Percentiles rank a stretch among this genome's conserved stretches.
These are phyloP conservation scores for Flaveria floridana DNA, from an alignment of 140 eudicot genomes.

Conservation along the genomic window DNA sequence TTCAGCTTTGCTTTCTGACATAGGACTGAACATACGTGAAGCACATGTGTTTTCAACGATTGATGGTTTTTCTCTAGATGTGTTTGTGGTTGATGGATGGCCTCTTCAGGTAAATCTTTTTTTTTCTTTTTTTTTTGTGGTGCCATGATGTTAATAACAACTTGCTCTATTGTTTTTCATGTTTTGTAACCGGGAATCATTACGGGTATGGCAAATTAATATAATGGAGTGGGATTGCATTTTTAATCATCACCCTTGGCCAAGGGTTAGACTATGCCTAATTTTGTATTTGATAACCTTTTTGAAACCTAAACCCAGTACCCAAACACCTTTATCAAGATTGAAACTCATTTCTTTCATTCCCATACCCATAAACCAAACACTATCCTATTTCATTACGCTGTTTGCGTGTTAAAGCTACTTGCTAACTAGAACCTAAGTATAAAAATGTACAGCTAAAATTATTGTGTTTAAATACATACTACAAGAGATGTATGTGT, in stretches of 20 bases:
- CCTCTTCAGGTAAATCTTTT: slow-evolving; percentile 68
- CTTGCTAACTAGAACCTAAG: not conserved
- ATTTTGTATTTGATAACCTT: not conserved
- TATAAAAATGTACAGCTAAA: not conserved
- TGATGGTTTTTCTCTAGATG: slow-evolving; percentile 91
- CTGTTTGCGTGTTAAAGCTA: slow-evolving; percentile 12
- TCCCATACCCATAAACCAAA: not conserved
- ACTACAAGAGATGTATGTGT: slow-evolving; percentile 30
- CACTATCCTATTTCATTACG: not conserved
- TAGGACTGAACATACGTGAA: slow-evolving; percentile 94
- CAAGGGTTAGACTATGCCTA: slow-evolving; percentile 1
- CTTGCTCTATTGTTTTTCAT: not conserved
- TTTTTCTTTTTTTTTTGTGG: slow-evolving; percentile 11
- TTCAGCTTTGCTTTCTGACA: slow-evolving; percentile 89
- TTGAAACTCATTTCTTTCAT: not conserved
- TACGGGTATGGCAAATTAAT: not conserved
- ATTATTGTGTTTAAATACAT: slow-evolving; percentile 24
- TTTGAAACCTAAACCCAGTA: not conserved
- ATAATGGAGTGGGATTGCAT: not conserved
- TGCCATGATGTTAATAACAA: slow-evolving; percentile 8
- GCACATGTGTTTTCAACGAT: slow-evolving; percentile 94
- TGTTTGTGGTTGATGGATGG: slow-evolving; percentile 98
- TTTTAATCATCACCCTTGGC: not conserved
- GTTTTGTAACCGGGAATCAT: not conserved
- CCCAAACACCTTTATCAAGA: not conserved